A percentile compares a stretch with the other conserved stretches of the same genome.
Evolutionary conservation across 1,284 basidiomycete species (phyloP).

Genomic region (Microbotryum intermedium): DNA sequence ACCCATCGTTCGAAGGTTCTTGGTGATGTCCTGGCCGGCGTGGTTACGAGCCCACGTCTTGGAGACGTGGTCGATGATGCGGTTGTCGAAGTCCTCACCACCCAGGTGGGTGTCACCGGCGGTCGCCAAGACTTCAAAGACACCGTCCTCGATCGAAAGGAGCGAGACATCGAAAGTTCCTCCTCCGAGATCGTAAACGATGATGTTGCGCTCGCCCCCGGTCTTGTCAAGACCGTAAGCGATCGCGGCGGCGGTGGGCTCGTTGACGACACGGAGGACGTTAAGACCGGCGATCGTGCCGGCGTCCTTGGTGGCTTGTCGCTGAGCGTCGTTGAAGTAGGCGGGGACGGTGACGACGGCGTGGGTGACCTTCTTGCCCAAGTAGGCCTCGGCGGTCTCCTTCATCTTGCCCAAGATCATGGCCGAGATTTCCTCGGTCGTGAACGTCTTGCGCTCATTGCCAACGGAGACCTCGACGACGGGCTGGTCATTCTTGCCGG

Average conservation of each 20-base stretch:
- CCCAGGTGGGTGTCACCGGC: constrained; percentile 98
- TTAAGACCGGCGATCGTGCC: constrained; percentile 92
- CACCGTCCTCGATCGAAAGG: constrained; percentile 90
- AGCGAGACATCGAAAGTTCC: constrained; percentile 98
- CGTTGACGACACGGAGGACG: constrained; percentile 97
- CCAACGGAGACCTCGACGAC: constrained; percentile 28
- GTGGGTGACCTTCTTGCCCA: constrained; percentile 92
- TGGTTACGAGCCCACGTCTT: constrained; percentile 95
- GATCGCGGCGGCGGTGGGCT: constrained; percentile 89
- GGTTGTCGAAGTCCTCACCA: constrained; percentile 99
- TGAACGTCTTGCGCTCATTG: constrained; percentile 31
- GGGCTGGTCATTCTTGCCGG: constrained; percentile 20
- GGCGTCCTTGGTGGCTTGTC: constrained; percentile 97
- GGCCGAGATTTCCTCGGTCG: constrained; percentile 78
- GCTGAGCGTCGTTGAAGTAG: constrained; percentile 96
- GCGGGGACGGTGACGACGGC: constrained; percentile 97
- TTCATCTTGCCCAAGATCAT: constrained; percentile 99
- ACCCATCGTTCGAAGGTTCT: constrained; percentile 63
- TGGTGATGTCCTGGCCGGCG: constrained; percentile 60
- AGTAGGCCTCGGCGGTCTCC: constrained; percentile 97
- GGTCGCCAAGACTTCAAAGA: constrained; percentile 94
- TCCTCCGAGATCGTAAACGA: constrained; percentile 97
- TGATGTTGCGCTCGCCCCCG: constrained; percentile 84
- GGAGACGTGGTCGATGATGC: constrained; percentile 82
- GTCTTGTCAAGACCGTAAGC: constrained; percentile 96